These are phyloP conservation scores for Triticum dicoccoides DNA, from an alignment of 176 grass and related monocot species.

Conservation along the genomic window DNA sequence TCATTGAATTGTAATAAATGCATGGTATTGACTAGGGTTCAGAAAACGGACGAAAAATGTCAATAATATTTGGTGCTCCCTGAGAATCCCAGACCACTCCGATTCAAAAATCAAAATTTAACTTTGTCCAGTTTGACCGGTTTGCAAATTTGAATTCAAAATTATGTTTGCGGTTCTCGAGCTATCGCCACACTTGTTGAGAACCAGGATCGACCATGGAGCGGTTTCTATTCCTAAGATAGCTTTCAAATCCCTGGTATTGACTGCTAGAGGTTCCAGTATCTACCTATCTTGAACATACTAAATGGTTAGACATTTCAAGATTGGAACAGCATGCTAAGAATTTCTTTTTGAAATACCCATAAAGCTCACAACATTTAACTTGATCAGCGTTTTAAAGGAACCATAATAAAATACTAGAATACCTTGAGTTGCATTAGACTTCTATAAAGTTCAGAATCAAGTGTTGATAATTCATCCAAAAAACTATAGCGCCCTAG, in stretches of 20 bases:
- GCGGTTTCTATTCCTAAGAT: background rate
- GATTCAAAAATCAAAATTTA: background rate
- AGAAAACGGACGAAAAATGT: background rate
- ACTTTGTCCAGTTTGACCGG: background rate
- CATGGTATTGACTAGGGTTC: background rate
- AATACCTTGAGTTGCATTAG: slow-evolving; percentile 93
- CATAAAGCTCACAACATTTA: background rate
- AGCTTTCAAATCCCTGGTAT: background rate
- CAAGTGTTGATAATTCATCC: slow-evolving; percentile 94
- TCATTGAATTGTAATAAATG: background rate
- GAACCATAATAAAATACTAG: background rate
- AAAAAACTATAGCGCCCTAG: slow-evolving; percentile 89
- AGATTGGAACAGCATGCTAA: background rate
- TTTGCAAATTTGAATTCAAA: background rate
- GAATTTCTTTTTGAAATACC: background rate
- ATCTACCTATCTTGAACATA: background rate
- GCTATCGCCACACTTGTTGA: background rate
- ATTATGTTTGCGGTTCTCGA: background rate
- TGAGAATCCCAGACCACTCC: background rate
- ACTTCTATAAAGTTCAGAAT: slow-evolving; percentile 90
- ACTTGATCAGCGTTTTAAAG: background rate
- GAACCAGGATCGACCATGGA: background rate
- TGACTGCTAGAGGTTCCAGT: background rate
- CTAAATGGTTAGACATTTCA: background rate
- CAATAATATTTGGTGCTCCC: background rate